Conservation (phyloP, 805 yeast species). For the Yamadazyma endophytica region DNA sequence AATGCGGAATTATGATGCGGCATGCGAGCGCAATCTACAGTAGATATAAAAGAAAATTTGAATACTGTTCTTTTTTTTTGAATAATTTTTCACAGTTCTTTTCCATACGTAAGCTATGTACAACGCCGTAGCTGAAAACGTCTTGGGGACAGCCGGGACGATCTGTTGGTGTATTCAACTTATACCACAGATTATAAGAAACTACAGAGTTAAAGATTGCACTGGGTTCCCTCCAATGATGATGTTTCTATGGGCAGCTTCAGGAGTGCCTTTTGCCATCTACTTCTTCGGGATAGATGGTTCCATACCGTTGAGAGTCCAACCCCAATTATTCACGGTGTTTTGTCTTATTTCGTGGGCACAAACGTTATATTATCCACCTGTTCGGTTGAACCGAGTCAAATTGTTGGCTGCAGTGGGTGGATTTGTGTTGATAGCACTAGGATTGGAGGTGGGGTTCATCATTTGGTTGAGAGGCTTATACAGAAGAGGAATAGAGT, state of each 20-base stretch:
- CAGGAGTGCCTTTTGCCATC: slow-evolving; percentile 83
- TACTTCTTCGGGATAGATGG: slow-evolving; percentile 72
- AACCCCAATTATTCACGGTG: slow-evolving; percentile 78
- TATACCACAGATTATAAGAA: slow-evolving; percentile 77
- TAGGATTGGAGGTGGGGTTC: slow-evolving; percentile 67
- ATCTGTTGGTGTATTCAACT: slow-evolving; percentile 90
- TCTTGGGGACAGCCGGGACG: slow-evolving; percentile 84
- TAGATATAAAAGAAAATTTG: no score
- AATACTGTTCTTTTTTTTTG: no score
- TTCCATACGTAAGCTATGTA: no score
- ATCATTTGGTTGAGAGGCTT: slow-evolving; percentile 65
- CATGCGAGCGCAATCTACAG: no score
- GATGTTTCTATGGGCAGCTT: slow-evolving; percentile 74
- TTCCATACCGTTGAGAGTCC: slow-evolving; percentile 74
- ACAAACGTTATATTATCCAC: slow-evolving; percentile 65
- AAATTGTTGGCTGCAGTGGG: slow-evolving; percentile 33
- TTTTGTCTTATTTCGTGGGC: slow-evolving; percentile 68
- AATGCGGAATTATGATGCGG: no score
- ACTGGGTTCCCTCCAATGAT: slow-evolving; percentile 85
- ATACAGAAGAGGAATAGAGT: slow-evolving; percentile 44
- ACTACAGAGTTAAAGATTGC: slow-evolving; percentile 72
- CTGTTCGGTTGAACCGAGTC: slow-evolving; percentile 36
- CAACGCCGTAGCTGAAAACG: slow-evolving; percentile 54
- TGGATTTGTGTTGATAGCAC: slow-evolving; percentile 38
- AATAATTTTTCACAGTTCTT: no score